Conservation (phyloP, 352 stramenopile species). For the Globisporangium apiculatum region DNA sequence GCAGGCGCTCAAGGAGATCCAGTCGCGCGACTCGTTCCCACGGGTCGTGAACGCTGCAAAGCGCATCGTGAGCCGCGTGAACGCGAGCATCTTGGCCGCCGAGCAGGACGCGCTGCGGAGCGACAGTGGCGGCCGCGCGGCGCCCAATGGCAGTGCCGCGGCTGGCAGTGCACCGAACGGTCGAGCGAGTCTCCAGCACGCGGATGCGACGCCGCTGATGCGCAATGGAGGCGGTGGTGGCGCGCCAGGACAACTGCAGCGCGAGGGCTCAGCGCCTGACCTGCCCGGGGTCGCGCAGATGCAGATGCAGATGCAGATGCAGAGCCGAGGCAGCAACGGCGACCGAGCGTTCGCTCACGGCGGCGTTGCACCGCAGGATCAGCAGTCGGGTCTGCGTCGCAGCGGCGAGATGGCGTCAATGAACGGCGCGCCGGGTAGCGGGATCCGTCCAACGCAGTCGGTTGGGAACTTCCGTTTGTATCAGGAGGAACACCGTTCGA, state of each 20-base stretch:
- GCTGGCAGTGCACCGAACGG: constrained; percentile 1
- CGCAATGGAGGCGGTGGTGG: constrained; percentile 7
- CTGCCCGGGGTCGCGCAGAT: constrained; percentile 11
- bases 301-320: constrained; percentile 5
- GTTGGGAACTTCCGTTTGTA: constrained; percentile 75
- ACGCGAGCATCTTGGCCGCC: constrained; percentile 43
- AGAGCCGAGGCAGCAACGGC: constrained; percentile 7
- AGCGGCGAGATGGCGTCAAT: constrained; percentile 14
- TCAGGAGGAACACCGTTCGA: constrained; percentile 35
- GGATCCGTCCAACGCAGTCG: constrained; percentile 54
- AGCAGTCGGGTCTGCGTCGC: constrained; percentile 17
- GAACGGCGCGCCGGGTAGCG: constrained; percentile 10
- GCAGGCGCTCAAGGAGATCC: constrained; percentile 74
- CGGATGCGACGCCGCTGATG: constrained; percentile 4
- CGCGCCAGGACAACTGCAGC: constrained; percentile 18
- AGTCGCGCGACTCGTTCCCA: constrained; percentile 85
- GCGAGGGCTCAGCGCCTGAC: constrained; percentile 32
- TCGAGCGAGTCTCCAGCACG: background rate
- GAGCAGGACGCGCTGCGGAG: constrained; percentile 41
- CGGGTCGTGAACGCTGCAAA: constrained; percentile 56
- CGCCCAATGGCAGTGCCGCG: background rate
- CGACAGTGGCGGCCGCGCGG: constrained; percentile 4
- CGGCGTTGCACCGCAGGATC: constrained; percentile 9
- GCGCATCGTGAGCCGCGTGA: constrained; percentile 56
- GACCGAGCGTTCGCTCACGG: constrained; percentile 11